Percentiles rank a stretch among this genome's conserved stretches.
phyloP scores from a whole-genome alignment of 495 filamentous ascomycete genomes.

The Talaromyces liani region DNA sequence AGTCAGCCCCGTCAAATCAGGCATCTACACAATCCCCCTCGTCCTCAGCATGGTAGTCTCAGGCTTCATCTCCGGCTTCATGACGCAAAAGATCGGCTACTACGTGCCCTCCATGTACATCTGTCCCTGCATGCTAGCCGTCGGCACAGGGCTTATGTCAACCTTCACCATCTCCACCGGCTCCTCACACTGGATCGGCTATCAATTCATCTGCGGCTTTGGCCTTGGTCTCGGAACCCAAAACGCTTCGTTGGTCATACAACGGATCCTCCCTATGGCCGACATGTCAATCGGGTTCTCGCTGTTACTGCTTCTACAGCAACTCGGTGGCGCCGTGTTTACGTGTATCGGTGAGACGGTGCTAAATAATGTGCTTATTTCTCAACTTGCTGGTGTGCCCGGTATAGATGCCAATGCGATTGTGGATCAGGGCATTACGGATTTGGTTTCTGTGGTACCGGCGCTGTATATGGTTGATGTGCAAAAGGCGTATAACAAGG shows the following conservation, averaged over 20 bases:
- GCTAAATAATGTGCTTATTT: conserved; percentile 15
- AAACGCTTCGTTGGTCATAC: conserved; percentile 19
- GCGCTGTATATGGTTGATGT: conserved; percentile 14
- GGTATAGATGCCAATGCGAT: conserved; percentile 14
- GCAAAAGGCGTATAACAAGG: conserved; percentile 22
- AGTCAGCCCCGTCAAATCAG: conserved; percentile 17
- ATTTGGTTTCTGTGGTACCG: conserved; percentile 16
- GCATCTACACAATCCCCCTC: conserved; percentile 23
- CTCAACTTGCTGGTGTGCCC: conserved; percentile 13
- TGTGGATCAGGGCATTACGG: conserved; percentile 21
- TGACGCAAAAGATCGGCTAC: conserved; percentile 24
- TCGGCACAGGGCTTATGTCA: conserved; percentile 30
- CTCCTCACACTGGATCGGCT: conserved; percentile 21
- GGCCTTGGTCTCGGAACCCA: conserved; percentile 21
- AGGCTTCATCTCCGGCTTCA: conserved; percentile 13
- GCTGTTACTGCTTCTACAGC: conserved; percentile 44
- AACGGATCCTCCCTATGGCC: conserved; percentile 15
- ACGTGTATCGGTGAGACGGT: conserved; percentile 44
- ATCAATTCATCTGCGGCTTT: conserved; percentile 22
- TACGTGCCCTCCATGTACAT: conserved; percentile 32
- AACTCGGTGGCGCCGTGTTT: conserved; percentile 54
- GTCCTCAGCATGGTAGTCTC: conserved; percentile 19
- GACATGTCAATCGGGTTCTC: conserved; percentile 33
- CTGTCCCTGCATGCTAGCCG: conserved; percentile 18
- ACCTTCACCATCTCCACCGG: conserved; percentile 17